Evolutionary conservation across 192 early-diverging fungal species (phyloP).

Genomic region (Oehlia diaphana): DNA sequence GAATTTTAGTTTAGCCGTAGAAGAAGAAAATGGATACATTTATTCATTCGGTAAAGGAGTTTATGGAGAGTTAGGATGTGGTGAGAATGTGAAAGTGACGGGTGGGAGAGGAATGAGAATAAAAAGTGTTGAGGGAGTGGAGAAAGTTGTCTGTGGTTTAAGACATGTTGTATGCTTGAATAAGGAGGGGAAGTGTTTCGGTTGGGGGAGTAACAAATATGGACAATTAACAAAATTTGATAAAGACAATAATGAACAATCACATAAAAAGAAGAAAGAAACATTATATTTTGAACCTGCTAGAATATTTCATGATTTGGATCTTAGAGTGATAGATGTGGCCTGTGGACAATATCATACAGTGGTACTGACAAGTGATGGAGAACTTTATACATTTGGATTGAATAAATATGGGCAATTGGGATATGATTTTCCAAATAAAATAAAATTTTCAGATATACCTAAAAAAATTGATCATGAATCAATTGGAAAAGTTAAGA

Average conservation of each 20-base stretch:
- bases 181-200: conserved; percentile 39
- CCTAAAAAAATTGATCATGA: conserved; percentile 24
- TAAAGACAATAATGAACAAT: conserved; percentile 27
- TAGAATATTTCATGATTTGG: conserved; percentile 24
- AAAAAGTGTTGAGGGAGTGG: conserved; percentile 33
- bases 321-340: conserved; percentile 45
- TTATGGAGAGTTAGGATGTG: conserved; percentile 55
- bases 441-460: conserved; percentile 19
- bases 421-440: conserved; percentile 34
- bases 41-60: conserved; percentile 56
- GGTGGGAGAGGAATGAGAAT: conserved; percentile 28
- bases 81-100: conserved; percentile 32
- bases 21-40: conserved; percentile 40
- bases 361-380: conserved; percentile 46
- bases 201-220: conserved; percentile 60
- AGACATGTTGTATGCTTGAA: conserved; percentile 62
- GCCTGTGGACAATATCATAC: conserved; percentile 70
- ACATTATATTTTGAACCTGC: conserved; percentile 32
- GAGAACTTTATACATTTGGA: conserved; percentile 54
- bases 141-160: conserved; percentile 60
- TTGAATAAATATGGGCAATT: conserved; percentile 67
- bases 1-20: conserved; percentile 54
- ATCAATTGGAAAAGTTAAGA: conserved; percentile 30
- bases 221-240: conserved; percentile 51
- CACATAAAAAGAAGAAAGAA: conserved; percentile 31